Conservation (phyloP, 257 asterid species). For the Nicotiana attenuata region DNA sequence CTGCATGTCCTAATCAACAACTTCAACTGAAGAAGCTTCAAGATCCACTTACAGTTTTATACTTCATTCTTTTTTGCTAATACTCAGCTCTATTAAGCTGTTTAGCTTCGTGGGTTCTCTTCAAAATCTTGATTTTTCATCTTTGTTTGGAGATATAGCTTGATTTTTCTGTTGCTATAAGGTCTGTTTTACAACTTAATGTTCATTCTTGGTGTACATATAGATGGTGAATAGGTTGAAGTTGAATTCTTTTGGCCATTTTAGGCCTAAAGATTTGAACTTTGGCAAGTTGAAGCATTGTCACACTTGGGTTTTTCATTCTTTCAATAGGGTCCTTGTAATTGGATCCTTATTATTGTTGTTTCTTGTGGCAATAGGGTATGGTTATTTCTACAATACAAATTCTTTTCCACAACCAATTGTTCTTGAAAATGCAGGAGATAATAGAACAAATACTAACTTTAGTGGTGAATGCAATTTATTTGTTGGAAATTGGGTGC, state of each 20-base stretch:
- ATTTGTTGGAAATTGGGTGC: constrained; percentile 80
- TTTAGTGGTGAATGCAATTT: constrained; percentile 49
- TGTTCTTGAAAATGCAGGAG: constrained; percentile 21
- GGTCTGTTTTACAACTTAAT: constrained; percentile 5
- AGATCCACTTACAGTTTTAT: constrained; percentile 21
- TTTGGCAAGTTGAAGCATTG: constrained; percentile 35
- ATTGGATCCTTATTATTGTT: constrained; percentile 47
- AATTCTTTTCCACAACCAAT: constrained; percentile 40
- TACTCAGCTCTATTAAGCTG: neutral
- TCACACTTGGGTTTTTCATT: constrained; percentile 52
- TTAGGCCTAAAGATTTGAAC: constrained; percentile 40
- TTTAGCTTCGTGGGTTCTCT: neutral
- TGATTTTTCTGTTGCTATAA: constrained; percentile 1
- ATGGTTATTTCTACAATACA: constrained; percentile 46
- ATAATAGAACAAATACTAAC: neutral
- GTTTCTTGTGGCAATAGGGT: constrained; percentile 58
- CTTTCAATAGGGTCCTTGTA: constrained; percentile 52
- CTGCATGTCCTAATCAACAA: constrained; percentile 6
- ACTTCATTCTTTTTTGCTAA: constrained; percentile 12
- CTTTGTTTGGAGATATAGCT: neutral
- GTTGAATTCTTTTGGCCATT: constrained; percentile 28
- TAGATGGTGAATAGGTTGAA: constrained; percentile 32
- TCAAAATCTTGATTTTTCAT: neutral
- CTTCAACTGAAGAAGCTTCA: constrained; percentile 24
- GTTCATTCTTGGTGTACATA: constrained; percentile 15